A percentile compares a stretch with the other conserved stretches of the same genome.
Conservation (phyloP, 805 yeast genomes). For the Diddensiella transvaalensis region DNA sequence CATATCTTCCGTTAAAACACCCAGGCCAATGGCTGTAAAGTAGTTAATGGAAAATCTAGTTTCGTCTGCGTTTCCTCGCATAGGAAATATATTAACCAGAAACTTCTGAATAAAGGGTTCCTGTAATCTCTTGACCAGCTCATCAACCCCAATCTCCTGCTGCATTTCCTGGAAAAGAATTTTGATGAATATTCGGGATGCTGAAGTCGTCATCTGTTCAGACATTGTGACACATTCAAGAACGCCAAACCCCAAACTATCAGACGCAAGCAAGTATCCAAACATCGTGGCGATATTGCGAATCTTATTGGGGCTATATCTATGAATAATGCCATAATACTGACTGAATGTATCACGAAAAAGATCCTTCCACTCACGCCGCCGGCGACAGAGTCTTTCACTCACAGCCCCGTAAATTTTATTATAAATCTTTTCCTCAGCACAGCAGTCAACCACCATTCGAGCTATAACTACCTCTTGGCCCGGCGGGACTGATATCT, state of each 20-base stretch:
- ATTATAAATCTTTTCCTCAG: constrained; percentile 82
- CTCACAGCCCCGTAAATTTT: constrained; percentile 79
- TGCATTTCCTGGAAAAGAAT: constrained; percentile 75
- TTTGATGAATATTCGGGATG: constrained; percentile 73
- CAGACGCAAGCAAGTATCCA: constrained; percentile 78
- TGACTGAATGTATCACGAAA: constrained; percentile 53
- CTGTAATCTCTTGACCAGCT: constrained; percentile 46
- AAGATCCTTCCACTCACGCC: constrained; percentile 52
- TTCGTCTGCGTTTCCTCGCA: constrained; percentile 31
- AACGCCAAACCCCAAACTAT: constrained; percentile 60
- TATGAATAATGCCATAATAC: constrained; percentile 57
- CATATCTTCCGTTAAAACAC: constrained; percentile 78
- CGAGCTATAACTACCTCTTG: constrained; percentile 58
- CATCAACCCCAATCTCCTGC: constrained; percentile 64
- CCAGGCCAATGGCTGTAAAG: constrained; percentile 90
- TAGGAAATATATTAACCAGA: constrained; percentile 64
- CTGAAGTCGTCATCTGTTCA: constrained; percentile 71
- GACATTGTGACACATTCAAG: constrained; percentile 56
- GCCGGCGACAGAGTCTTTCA: constrained; percentile 54
- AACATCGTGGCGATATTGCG: constrained; percentile 79
- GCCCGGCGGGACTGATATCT: constrained; percentile 37
- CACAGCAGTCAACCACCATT: constrained; percentile 73
- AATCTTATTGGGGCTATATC: constrained; percentile 66
- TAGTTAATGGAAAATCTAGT: constrained; percentile 75
- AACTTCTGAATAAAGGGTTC: constrained; percentile 51